Evolutionary conservation across 1,139 yeast species (phyloP), one percentile per base, ranked within the genome.

Genomic region (Nakaseomyces sp.): DNA sequence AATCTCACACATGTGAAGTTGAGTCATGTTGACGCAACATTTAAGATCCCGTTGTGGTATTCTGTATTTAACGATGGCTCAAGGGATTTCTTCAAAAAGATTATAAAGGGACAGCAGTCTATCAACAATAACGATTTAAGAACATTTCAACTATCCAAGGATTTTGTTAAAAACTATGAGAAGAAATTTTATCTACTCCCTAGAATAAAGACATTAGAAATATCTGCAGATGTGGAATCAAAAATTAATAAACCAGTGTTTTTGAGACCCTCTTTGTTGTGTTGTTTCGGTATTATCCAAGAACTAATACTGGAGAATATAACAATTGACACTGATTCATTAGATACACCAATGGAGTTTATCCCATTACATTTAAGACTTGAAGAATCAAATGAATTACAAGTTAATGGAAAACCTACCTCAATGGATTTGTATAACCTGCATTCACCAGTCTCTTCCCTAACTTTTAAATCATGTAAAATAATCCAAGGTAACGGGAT

Each of bases 21-120:
- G 15, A 61, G 64, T 16, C 73, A 76, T 44, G 69, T 77, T 1
- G 71, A 78, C 4, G 79, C 79, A 1, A 70, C 68, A 20, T 77
- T 77, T 54, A 67, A 64, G 36, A 74, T 77, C 43, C 73, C 74
- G 3, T 52, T 65, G 24, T 66, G 69, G 68, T 61, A 60, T 36
- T 60, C 64, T 10, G 60, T 55, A 16, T 49, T 61, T 16, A 61
- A 61, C 42, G 63, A 61, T 44, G 63, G 63, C 0, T 54, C 64
- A 4, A 53, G 52, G 35, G 64, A 58, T 22, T 61, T 60, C 42
- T 54, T 57, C 43, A 58, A 51, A 35, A 59, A 58, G 42, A 58
- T 61, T 25, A 53, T 59, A 12, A 58, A 56, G 38, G 60, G 60
- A 4, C 60, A 57, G 35, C 57, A 59, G 37, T 60, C 64, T 2